These are phyloP conservation scores for Acrocalymma vagum DNA, from an alignment of 2,329 filamentous ascomycete species.

Conservation along the genomic window DNA sequence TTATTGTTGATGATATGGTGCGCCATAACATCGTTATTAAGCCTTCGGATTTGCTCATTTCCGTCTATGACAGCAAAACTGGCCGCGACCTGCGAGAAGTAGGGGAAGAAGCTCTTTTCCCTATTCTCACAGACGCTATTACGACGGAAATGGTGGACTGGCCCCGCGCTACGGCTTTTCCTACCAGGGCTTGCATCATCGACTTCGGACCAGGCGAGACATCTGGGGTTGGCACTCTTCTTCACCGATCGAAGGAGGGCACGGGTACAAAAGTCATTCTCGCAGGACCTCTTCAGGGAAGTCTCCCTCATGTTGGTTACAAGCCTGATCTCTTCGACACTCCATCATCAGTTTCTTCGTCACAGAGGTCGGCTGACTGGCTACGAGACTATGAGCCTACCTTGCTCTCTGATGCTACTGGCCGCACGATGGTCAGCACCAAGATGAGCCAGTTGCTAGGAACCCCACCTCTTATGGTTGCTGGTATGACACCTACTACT, in stretches of 20 bases:
- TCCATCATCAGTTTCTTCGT: conserved; percentile 5
- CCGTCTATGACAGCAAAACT: conserved; percentile 25
- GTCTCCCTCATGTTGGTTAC: conserved; percentile 21
- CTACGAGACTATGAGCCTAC: conserved; percentile 17
- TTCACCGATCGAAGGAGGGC: conserved; percentile 22
- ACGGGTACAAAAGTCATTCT: conserved; percentile 24
- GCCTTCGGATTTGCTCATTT: conserved; percentile 19
- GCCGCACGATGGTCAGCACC: conserved; percentile 19
- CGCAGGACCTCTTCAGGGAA: conserved; percentile 18
- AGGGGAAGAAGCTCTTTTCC: conserved; percentile 20
- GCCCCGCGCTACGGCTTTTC: conserved; percentile 22
- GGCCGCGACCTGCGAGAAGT: conserved; percentile 21
- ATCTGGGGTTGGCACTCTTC: conserved; percentile 25
- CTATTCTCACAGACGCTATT: conserved; percentile 22
- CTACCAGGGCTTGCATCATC: conserved; percentile 22
- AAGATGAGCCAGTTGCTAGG: conserved; percentile 85
- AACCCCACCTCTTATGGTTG: conserved; percentile 86
- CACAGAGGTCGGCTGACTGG: conserved; percentile 18
- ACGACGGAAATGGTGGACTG: conserved; percentile 27
- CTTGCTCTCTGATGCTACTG: conserved; percentile 13
- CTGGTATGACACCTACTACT: conserved; percentile 92
- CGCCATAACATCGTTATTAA: conserved; percentile 22
- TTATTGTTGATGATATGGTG: conserved; percentile 18
- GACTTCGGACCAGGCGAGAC: conserved; percentile 32
- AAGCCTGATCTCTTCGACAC: conserved; percentile 22